Evolutionary conservation across 345 rosid species (phyloP).

Genomic region (Adansonia digitata): DNA sequence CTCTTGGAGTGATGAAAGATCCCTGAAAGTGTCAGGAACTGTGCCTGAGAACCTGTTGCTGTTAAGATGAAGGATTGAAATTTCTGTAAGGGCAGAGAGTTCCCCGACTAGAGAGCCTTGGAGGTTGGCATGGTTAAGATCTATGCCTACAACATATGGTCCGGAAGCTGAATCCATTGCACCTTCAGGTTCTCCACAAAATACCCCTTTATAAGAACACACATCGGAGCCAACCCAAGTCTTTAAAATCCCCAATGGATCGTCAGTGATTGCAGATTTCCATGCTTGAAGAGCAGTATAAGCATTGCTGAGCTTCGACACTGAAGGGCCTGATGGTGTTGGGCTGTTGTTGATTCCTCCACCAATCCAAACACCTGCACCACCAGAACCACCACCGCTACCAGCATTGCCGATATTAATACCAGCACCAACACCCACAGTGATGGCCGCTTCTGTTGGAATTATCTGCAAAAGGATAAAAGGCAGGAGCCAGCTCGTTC

Average conservation of each 20-base stretch:
- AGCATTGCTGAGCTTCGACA: conserved; percentile 33
- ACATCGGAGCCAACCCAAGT: conserved; percentile 80
- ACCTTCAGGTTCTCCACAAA: conserved; percentile 40
- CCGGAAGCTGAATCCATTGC: neutral
- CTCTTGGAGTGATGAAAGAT: conserved; percentile 63
- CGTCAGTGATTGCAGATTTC: conserved; percentile 73
- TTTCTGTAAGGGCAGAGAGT: conserved; percentile 50
- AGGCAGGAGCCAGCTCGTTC: conserved; percentile 9
- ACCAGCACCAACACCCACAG: conserved; percentile 51
- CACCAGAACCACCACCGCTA: conserved; percentile 21
- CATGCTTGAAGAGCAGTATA: conserved; percentile 77
- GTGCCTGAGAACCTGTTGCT: conserved; percentile 75
- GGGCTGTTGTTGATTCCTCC: conserved; percentile 37
- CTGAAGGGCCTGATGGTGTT: conserved; percentile 26
- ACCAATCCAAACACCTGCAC: conserved; percentile 42
- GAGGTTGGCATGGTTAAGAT: conserved; percentile 84
- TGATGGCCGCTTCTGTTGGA: conserved; percentile 33
- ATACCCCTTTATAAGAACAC: conserved; percentile 77
- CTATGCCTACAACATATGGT: conserved; percentile 53
- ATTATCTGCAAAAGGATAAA: conserved; percentile 13
- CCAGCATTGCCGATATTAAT: conserved; percentile 32
- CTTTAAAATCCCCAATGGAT: conserved; percentile 58
- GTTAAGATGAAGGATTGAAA: conserved; percentile 75
- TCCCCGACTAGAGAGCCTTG: conserved; percentile 60
- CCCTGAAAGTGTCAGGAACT: conserved; percentile 51